A percentile compares a stretch with the other conserved stretches of the same genome.
Conservation (phyloP, 2,329 filamentous ascomycete species). For the Clarireedia hainanense region DNA sequence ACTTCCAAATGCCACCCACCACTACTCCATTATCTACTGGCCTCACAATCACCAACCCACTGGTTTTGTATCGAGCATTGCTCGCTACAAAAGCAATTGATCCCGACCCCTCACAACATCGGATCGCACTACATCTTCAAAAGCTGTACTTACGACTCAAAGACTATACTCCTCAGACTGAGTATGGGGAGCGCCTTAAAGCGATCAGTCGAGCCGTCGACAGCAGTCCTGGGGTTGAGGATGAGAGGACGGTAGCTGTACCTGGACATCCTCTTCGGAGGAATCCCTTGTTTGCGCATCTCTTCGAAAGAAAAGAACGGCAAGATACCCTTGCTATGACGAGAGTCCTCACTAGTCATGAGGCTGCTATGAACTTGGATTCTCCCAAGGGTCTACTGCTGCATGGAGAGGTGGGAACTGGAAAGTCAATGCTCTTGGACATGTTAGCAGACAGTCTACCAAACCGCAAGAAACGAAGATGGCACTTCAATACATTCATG, state of each 20-base stretch:
- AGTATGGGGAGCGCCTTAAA: conserved; percentile 59
- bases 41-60: conserved; percentile 59
- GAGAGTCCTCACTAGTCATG: conserved; percentile 58
- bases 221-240: conserved; percentile 23
- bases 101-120: conserved; percentile 65
- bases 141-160: conserved; percentile 69
- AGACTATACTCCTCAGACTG: conserved; percentile 65
- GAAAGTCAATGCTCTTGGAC: conserved; percentile 80
- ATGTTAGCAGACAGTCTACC: conserved; percentile 72
- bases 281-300: conserved; percentile 50
- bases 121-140: conserved; percentile 67
- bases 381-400: conserved; percentile 70
- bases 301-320: conserved; percentile 47
- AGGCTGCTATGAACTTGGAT: conserved; percentile 62
- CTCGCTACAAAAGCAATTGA: conserved; percentile 54
- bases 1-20: conserved; percentile 27
- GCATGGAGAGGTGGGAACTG: conserved; percentile 74
- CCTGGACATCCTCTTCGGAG: conserved; percentile 48
- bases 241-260: conserved; percentile 38
- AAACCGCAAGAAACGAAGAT: conserved; percentile 62
- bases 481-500: conserved; percentile 87
- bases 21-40: conserved; percentile 34
- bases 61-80: conserved; percentile 68
- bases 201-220: conserved; percentile 45
- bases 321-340: conserved; percentile 58